These are phyloP conservation scores for Neocucurbitaria cava DNA, from an alignment of 2,329 filamentous ascomycete genomes.

Conservation along the genomic window DNA sequence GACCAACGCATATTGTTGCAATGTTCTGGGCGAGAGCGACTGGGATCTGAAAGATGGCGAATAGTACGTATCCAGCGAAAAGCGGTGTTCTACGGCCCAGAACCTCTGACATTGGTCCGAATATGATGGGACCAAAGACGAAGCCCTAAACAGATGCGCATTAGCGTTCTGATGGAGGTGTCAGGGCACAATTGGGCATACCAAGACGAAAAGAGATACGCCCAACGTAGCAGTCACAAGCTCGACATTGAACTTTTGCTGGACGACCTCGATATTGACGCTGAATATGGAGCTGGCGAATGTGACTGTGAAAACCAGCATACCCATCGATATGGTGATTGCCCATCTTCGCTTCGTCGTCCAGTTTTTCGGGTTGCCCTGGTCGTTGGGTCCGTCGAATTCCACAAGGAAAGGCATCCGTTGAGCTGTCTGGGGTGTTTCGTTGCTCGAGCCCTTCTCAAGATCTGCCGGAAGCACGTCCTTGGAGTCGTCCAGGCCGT, in stretches of 20 bases:
- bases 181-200: conserved; percentile 12
- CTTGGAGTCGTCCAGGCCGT: conserved; percentile 3
- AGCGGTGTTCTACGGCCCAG: conserved; percentile 51
- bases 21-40: conserved; percentile 55
- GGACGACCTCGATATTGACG: conserved; percentile 63
- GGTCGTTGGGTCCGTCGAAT: conserved; percentile 75
- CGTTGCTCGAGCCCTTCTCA: conserved; percentile 8
- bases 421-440: not conserved
- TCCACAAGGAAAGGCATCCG: conserved; percentile 63
- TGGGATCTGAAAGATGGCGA: conserved; percentile 50
- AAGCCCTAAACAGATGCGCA: conserved; percentile 52
- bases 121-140: conserved; percentile 52
- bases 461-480: conserved; percentile 8
- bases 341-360: conserved; percentile 68
- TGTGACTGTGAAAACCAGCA: conserved; percentile 49
- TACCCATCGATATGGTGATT: conserved; percentile 70
- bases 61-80: conserved; percentile 42
- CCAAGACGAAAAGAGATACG: conserved; percentile 56
- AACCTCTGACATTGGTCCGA: conserved; percentile 61
- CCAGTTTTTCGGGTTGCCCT: conserved; percentile 76
- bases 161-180: not conserved
- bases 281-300: conserved; percentile 65
- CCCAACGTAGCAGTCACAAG: conserved; percentile 57
- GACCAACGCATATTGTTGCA: conserved; percentile 59
- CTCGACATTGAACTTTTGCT: conserved; percentile 56